A percentile compares a stretch with the other conserved stretches of the same genome.
phyloP scores from a whole-genome alignment of 1,139 yeast species.

The Candida neerlandica region DNA sequence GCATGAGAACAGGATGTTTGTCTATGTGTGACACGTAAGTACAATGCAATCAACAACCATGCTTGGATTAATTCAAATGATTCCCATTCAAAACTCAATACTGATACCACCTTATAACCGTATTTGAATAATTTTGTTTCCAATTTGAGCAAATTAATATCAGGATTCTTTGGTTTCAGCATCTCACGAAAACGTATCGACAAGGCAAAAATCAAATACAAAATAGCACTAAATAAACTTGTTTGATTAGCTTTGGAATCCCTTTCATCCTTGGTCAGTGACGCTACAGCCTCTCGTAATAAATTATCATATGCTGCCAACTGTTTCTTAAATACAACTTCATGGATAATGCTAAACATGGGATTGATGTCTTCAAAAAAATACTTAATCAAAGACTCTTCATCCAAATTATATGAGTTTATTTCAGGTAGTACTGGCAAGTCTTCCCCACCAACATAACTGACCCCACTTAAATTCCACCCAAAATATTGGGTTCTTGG shows the following conservation, averaged over 20 bases:
- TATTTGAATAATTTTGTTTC: conserved; percentile 59
- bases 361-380: conserved; percentile 58
- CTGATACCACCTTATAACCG: conserved; percentile 47
- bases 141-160: conserved; percentile 29
- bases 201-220: conserved; percentile 53
- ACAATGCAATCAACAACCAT: conserved; percentile 58
- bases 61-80: conserved; percentile 65
- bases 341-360: conserved; percentile 55
- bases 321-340: conserved; percentile 57
- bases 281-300: conserved; percentile 13
- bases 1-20: conserved; percentile 60
- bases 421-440: conserved; percentile 39
- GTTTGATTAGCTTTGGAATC: conserved; percentile 34
- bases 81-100: conserved; percentile 67
- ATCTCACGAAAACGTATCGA: conserved; percentile 58
- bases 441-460: conserved; percentile 45
- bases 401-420: conserved; percentile 19
- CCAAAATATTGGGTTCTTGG: conserved; percentile 67
- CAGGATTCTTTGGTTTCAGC: conserved; percentile 38
- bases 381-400: conserved; percentile 33
- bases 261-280: conserved; percentile 14
- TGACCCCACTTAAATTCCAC: conserved; percentile 66
- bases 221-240: conserved; percentile 53
- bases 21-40: conserved; percentile 57
- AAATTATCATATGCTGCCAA: conserved; percentile 36